Percentiles rank a stretch among this genome's conserved stretches.
These are phyloP conservation scores for Baffinella frigidus DNA, from an alignment of 208 protist genomes.

Conservation along the genomic window DNA sequence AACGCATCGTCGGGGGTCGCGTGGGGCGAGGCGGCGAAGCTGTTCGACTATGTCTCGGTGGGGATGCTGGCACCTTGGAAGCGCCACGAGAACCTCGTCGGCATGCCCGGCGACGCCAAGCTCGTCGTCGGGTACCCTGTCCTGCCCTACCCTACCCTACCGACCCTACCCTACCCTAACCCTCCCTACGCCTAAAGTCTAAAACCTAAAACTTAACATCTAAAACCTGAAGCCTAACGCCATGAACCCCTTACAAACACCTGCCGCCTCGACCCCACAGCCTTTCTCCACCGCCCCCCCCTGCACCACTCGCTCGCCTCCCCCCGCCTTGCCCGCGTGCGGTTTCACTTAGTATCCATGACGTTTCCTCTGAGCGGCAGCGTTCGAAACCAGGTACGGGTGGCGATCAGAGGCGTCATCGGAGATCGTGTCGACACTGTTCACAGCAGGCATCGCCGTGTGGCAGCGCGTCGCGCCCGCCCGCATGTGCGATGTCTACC, in stretches of 20 bases:
- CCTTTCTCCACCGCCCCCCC: too few species aligned
- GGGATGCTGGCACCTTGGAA: conserved; percentile 55
- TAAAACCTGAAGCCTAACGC: not conserved
- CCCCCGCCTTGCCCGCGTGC: too few species aligned
- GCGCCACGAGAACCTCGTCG: conserved; percentile 9
- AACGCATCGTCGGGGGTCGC: not conserved
- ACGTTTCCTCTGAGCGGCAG: not conserved
- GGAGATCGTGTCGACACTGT: not conserved
- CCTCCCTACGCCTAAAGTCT: not conserved
- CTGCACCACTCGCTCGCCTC: too few species aligned
- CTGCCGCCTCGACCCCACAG: too few species aligned
- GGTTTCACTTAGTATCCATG: too few species aligned
- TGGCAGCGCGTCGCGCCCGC: not conserved
- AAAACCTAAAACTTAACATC: not conserved
- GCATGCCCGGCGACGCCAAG: too few species aligned
- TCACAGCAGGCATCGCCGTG: not conserved
- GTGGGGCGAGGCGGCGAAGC: not conserved
- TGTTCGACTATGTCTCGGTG: conserved; percentile 33
- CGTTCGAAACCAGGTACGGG: not conserved
- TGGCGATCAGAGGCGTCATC: conserved; percentile 4
- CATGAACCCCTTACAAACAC: too few species aligned
- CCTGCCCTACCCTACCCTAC: not conserved
- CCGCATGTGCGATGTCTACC: not conserved
- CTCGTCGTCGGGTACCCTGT: not conserved
- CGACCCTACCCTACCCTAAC: not conserved